These are phyloP conservation scores for Didymella arachidicola DNA, from an alignment of 2,329 filamentous ascomycete species.

Conservation along the genomic window DNA sequence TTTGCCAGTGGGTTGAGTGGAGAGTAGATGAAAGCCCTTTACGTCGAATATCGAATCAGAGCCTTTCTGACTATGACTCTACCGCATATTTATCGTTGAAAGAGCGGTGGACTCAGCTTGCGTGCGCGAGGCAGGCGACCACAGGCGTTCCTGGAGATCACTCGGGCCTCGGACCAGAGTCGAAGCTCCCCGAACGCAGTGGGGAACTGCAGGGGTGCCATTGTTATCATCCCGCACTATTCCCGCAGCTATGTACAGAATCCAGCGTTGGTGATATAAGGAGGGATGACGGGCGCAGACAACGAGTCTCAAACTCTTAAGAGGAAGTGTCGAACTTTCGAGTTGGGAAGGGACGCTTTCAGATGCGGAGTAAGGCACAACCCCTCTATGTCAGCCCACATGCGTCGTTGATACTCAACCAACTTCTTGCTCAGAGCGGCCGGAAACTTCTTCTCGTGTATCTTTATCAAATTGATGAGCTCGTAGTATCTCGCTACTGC, in stretches of 20 bases:
- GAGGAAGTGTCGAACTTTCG: background rate
- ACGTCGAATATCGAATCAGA: background rate
- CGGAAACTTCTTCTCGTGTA: background rate
- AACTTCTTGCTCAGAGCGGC: background rate
- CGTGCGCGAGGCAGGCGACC: background rate
- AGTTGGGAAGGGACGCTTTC: background rate
- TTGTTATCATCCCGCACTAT: conserved; percentile 4
- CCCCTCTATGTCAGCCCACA: background rate
- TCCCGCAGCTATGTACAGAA: background rate
- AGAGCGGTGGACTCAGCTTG: conserved; percentile 1
- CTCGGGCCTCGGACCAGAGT: conserved; percentile 5
- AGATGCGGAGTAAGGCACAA: background rate
- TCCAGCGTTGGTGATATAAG: background rate
- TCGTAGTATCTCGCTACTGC: background rate
- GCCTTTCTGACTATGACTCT: background rate
- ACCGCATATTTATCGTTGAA: conserved; percentile 4
- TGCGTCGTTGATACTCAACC: background rate
- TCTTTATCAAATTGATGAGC: background rate
- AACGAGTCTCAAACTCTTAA: background rate
- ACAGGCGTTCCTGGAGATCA: conserved; percentile 14
- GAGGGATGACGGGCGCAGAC: background rate
- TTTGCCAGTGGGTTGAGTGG: background rate
- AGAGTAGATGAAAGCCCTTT: background rate
- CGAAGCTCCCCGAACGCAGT: conserved; percentile 7
- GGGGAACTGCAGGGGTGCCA: background rate